Base-by-base conservation (phyloP, 192 early-diverging fungal genomes). In the Linderina pennispora region DNA sequence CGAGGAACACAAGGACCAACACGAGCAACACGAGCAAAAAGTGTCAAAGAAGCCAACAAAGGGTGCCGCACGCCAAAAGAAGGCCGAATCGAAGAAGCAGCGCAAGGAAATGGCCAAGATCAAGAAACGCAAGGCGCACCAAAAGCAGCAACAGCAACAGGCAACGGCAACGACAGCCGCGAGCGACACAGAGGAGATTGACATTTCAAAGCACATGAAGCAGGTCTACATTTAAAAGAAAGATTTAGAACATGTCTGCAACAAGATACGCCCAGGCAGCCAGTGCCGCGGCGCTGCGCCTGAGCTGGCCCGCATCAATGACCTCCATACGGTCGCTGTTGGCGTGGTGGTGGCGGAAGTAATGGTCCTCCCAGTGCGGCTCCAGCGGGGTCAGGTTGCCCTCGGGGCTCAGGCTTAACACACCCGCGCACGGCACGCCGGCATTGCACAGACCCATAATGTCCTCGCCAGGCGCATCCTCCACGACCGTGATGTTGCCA, bases 271-370 rank as follows among this genome's bases (percentile, higher is more conserved):
- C 64, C 79, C 79, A 81, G 13, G 76, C 62, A 9, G 79, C 79
- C 36, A 81, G 64, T 10, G 74, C 65, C 1, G 79, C 75, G n/a
- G 77, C 77, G 36, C 75, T 74, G 41, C 64, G 67, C 33, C 75
- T 67, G 38, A 81, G 61, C 43, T 81, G 74, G 37, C 73, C 65
- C 39, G 70, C 66, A 52, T 75, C 65, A 23, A 82, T 68, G 2
- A 57, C 56, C 26, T 77, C 67, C 41, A 82, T 54, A 39, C 74
- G 58, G 28, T 82, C 78, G 58, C 59, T 65, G 42, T 13, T 39
- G 0, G 77, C 75, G 20, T 82, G 80, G 48, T 82, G 80, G 49
- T 76, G 67, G 23, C 74, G 67, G 61, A 82, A 82, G 47, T 82
- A 82, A 6, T 74, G 75, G 23, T 62, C 59, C 39, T 48, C 43